Base-by-base conservation (phyloP, 139 green algal species). In the Ettlia oleoabundans region DNA sequence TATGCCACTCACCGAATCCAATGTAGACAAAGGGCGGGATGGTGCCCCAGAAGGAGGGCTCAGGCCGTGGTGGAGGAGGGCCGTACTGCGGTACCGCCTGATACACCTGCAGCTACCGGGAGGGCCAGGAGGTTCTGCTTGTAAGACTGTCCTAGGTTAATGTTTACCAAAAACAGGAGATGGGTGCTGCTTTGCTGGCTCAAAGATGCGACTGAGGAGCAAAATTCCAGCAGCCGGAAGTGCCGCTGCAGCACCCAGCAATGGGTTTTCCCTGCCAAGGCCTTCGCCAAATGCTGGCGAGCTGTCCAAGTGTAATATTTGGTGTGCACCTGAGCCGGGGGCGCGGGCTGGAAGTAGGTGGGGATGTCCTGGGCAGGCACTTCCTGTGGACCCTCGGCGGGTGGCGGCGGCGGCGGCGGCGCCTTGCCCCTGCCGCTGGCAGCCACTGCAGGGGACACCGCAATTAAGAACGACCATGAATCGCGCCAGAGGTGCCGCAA, bases 11-110 rank as follows among this genome's bases (percentile, higher is more conserved):
- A 83, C 78, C 84, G 0, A 88, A 32, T 15, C 80, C 84, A 24
- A 88, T 61, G 80, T 83, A 88, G 28, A 88, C 80, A 2, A 86
- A 64, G 3, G 84, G 84, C 7, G 84, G 84, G 53, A 88, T 55
- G 32, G 26, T 21, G 28, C 42, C 67, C 84, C 78, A 86, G 40
- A 88, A 85, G 42, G 58, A 72, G 18, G 30, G 52, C 28, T n/a
- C n/a, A 28, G 81, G 52, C 67, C 0, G 55, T n/a, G 1, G 81
- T n/a, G 69, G 71, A 18, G 32, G 52, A 0, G 53, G 67, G 18
- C 28, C 47, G 52, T 81, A 81, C 58, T 81, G 75, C 58, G 58
- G 75, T 26, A 81, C 75, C 10, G 75, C 75, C 75, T 81, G 75
- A n/a, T 71, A 71, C 58, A 37, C 51, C 51, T 79, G 51, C n/a